Evolutionary conservation across 2,329 filamentous ascomycete genomes (phyloP), one percentile per base, ranked within the genome.

Genomic region (Fusarium sterilihyphosum): DNA sequence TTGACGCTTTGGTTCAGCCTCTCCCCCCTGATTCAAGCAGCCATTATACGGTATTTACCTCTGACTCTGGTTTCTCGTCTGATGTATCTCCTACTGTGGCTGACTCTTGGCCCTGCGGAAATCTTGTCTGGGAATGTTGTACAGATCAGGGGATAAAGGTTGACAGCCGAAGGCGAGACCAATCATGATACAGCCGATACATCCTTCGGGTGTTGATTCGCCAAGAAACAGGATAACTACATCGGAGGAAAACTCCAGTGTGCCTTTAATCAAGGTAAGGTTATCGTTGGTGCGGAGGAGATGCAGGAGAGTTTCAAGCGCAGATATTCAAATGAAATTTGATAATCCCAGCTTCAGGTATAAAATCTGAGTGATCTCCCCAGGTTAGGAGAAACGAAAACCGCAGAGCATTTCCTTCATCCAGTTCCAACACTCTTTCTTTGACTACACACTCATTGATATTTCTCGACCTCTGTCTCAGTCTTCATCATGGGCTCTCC

Each of bases 111-210:
- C 66, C 64, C 43, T 37, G 43, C 33, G 26, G 50, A 53, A 57
- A 61, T 52, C 22, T 47, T 72, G 64, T 70, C 60, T 61, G 37
- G 47, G 33, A 8, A 43, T 18, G 77, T 75, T n/a, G 58, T 65
- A 78, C 76, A 57, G 50, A 50, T 29, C 52, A 64, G 52, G 59
- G 56, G 52, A 60, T 53, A 7, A 37, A 54, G 56, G 67, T 66
- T 68, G 61, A 73, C 57, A 66, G 38, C 67, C 64, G 61, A 70
- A 24, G 20, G 31, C 41, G 18, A 67, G 68, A 46, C 77, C 76
- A 78, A 78, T 77, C 67, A 75, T n/a, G 65, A 38, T 17, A 57
- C 6, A 62, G 41, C 73, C 69, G 73, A 66, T 59, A 63, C 68
- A 75, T 52, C 66, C 71, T 47, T 72, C 69, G 72, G 76, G 66